Percentiles rank a stretch among this genome's conserved stretches.
Evolutionary conservation across 805 yeast genomes (phyloP).

Genomic region (Saturnispora diversa): DNA sequence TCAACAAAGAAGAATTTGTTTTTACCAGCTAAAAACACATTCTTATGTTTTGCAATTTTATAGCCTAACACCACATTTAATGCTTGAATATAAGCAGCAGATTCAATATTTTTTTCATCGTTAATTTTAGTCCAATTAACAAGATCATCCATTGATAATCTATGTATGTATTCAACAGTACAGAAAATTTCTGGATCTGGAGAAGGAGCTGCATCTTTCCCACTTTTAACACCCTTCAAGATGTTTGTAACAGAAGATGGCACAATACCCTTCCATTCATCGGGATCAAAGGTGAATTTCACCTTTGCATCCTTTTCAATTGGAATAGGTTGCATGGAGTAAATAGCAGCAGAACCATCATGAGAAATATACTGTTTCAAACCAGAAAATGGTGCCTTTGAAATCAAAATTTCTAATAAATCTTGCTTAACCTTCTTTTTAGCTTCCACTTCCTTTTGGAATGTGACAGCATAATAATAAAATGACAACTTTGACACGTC

Average conservation of each 20-base stretch:
- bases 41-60: conserved; percentile 18
- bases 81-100: conserved; percentile 20
- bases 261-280: conserved; percentile 19
- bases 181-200: conserved; percentile 14
- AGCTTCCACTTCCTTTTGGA: conserved; percentile 17
- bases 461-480: conserved; percentile 20
- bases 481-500: conserved; percentile 16
- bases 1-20: conserved; percentile 22
- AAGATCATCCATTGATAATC: conserved; percentile 20
- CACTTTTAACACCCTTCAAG: conserved; percentile 10
- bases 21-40: conserved; percentile 21
- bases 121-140: conserved; percentile 16
- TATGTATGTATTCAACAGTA: conserved; percentile 20
- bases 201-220: conserved; percentile 4
- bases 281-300: conserved; percentile 16
- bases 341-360: conserved; percentile 20
- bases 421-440: conserved; percentile 19
- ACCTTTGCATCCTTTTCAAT: conserved; percentile 18
- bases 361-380: conserved; percentile 18
- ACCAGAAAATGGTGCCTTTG: conserved; percentile 16
- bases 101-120: conserved; percentile 19
- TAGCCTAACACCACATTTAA: conserved; percentile 21
- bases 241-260: conserved; percentile 15
- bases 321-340: conserved; percentile 17
- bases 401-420: conserved; percentile 18